phyloP scores from a whole-genome alignment of 176 grass and related monocot genomes.

The Juncus effusus region DNA sequence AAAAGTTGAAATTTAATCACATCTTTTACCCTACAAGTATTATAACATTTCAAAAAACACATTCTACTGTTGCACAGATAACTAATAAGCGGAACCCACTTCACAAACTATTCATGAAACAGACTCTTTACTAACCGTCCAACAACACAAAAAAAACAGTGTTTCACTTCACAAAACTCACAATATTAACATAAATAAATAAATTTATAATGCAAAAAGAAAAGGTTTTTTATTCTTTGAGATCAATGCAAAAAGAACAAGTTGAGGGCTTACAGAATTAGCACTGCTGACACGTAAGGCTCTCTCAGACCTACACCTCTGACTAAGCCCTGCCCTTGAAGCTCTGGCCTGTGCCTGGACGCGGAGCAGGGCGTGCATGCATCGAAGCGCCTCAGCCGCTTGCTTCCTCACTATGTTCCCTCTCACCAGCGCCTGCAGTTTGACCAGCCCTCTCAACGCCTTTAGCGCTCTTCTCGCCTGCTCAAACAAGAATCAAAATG shows the following conservation, averaged over 20 bases:
- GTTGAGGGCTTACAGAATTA: slow-evolving; percentile 21
- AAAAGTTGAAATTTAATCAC: neutral
- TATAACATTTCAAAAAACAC: neutral
- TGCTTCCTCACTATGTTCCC: slow-evolving; percentile 95
- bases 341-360: slow-evolving; percentile 70
- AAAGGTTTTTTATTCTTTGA: no score
- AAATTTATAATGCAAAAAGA: neutral
- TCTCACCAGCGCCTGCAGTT: slow-evolving; percentile 89
- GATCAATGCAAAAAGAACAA: neutral
- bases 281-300: neutral
- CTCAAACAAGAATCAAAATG: slow-evolving; percentile 4
- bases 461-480: slow-evolving; percentile 88
- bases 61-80: neutral
- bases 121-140: neutral
- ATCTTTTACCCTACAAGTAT: neutral
- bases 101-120: slow-evolving; percentile 8
- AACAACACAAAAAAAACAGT: no score
- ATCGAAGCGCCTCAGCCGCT: slow-evolving; percentile 83
- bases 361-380: slow-evolving; percentile 89
- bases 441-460: slow-evolving; percentile 79
- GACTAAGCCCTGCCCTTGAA: slow-evolving; percentile 41
- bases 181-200: no score
- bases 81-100: neutral
- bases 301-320: slow-evolving; percentile 4
- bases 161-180: no score